A percentile compares a stretch with the other conserved stretches of the same genome.
Evolutionary conservation across 2,329 filamentous ascomycete species (phyloP).

Genomic region (Neodidymelliopsis sp.): DNA sequence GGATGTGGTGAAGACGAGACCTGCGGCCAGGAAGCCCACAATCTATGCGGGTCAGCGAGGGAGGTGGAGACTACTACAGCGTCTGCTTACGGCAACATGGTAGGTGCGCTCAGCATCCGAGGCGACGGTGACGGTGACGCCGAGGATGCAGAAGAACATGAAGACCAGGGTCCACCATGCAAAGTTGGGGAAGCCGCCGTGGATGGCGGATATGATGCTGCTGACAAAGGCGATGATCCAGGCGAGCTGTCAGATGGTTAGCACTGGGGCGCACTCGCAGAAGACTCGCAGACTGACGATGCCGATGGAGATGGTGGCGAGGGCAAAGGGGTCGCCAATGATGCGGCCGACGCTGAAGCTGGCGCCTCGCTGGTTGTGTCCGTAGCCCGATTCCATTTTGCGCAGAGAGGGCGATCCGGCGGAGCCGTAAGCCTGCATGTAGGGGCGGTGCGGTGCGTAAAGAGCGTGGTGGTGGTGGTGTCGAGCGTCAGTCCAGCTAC

Average conservation of each 20-base stretch:
- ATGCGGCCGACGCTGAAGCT: slow-evolving; percentile 85
- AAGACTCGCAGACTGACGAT: slow-evolving; percentile 67
- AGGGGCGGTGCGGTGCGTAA: slow-evolving; percentile 20
- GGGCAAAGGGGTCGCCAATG: slow-evolving; percentile 92
- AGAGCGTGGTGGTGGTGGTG: slow-evolving; percentile 20
- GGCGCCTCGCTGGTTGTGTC: slow-evolving; percentile 41
- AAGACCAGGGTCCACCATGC: slow-evolving; percentile 92
- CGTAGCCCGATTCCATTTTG: slow-evolving; percentile 78
- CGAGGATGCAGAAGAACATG: slow-evolving; percentile 81
- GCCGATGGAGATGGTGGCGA: slow-evolving; percentile 91
- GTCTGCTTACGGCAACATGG: slow-evolving; percentile 74
- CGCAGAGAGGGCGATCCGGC: slow-evolving; percentile 74
- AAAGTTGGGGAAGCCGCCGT: slow-evolving; percentile 76
- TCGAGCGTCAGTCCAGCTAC: slow-evolving; percentile 18
- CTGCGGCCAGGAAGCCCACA: slow-evolving; percentile 84
- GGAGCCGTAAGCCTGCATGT: slow-evolving; percentile 78
- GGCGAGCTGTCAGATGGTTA: slow-evolving; percentile 70
- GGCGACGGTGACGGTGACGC: slow-evolving; percentile 81
- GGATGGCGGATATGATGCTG: slow-evolving; percentile 75
- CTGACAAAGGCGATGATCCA: slow-evolving; percentile 93
- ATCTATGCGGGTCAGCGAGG: slow-evolving; percentile 58
- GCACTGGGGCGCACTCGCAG: slow-evolving; percentile 24
- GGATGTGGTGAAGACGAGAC: slow-evolving; percentile 84
- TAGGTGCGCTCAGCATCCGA: slow-evolving; percentile 87
- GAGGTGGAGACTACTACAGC: neutral